Evolutionary conservation across 140 eudicot species (phyloP).

Genomic region (Flaveria floridana): DNA sequence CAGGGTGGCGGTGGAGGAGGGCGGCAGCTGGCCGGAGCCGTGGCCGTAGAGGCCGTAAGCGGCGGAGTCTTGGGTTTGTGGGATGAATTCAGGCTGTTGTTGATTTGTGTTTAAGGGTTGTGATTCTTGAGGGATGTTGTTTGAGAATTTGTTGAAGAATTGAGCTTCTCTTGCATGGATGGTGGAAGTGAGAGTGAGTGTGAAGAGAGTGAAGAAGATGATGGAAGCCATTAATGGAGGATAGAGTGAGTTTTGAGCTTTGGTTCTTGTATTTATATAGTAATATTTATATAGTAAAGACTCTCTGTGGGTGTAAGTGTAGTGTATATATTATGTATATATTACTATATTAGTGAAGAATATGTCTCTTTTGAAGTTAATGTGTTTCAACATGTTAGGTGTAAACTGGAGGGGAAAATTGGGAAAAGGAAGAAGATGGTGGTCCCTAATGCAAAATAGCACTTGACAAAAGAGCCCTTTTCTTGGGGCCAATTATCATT

Average conservation of each 20-base stretch:
- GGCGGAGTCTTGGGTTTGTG: slow-evolving; percentile 39
- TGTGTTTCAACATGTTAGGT: slow-evolving; percentile 45
- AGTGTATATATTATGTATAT: not conserved
- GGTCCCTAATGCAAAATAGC: slow-evolving; percentile 34
- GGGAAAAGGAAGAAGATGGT: slow-evolving; percentile 39
- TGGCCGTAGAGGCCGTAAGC: slow-evolving; percentile 75
- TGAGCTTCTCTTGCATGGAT: slow-evolving; percentile 76
- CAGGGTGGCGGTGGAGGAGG: slow-evolving; percentile 47
- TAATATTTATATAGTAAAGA: not conserved
- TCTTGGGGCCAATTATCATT: slow-evolving; percentile 15
- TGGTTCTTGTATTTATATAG: slow-evolving; percentile 50
- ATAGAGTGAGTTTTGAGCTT: slow-evolving; percentile 2
- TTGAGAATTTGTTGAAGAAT: slow-evolving; percentile 68
- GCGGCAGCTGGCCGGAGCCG: slow-evolving; percentile 63
- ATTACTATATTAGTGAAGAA: too few relatives aligned
- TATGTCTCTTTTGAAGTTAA: slow-evolving; percentile 13
- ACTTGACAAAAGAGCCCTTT: slow-evolving; percentile 47
- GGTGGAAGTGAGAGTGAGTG: slow-evolving; percentile 42
- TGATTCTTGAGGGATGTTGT: slow-evolving; percentile 38
- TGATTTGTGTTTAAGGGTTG: slow-evolving; percentile 35
- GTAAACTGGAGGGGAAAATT: slow-evolving; percentile 40
- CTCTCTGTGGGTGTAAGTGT: not conserved
- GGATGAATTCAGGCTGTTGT: slow-evolving; percentile 50
- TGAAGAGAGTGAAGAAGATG: slow-evolving; percentile 40
- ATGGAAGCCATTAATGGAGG: slow-evolving; percentile 55